Conservation (phyloP, 176 grass and related monocot genomes). For the Dendrocalamus sinicus region DNA sequence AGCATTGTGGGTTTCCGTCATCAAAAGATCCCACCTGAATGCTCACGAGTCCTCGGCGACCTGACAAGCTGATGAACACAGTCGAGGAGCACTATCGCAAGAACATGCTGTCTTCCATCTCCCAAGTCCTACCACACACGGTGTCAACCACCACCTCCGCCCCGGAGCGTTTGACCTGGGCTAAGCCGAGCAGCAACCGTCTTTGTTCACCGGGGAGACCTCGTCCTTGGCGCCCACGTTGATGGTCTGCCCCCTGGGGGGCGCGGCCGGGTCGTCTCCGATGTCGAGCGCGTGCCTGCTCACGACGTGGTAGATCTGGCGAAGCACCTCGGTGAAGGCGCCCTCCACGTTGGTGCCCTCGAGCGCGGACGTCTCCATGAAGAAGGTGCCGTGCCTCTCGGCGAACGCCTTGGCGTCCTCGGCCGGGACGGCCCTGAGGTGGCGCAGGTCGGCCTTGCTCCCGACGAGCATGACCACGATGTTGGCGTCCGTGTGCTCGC, state of each 20-base stretch:
- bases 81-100: not conserved
- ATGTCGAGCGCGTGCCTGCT: slow-evolving; percentile 65
- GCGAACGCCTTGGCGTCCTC: slow-evolving; percentile 64
- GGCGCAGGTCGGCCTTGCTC: slow-evolving; percentile 77
- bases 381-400: slow-evolving; percentile 61
- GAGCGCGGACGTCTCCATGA: slow-evolving; percentile 71
- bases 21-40: not conserved
- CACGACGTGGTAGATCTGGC: slow-evolving; percentile 66
- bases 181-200: slow-evolving; percentile 64
- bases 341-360: slow-evolving; percentile 68
- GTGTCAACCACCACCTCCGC: not conserved
- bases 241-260: slow-evolving; percentile 62
- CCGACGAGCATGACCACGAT: slow-evolving; percentile 76
- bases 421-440: slow-evolving; percentile 58
- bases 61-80: not conserved
- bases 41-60: not conserved
- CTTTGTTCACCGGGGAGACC: slow-evolving; percentile 48
- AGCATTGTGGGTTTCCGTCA: not conserved
- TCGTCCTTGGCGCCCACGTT: slow-evolving; percentile 62
- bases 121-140: not conserved
- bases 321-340: slow-evolving; percentile 75
- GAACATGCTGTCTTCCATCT: not conserved
- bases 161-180: slow-evolving; percentile 18
- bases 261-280: slow-evolving; percentile 61
- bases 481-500: slow-evolving; percentile 73